A percentile compares a stretch with the other conserved stretches of the same genome.
Conservation (phyloP, 1,284 basidiomycete species). For the Ustilago esculenta region DNA sequence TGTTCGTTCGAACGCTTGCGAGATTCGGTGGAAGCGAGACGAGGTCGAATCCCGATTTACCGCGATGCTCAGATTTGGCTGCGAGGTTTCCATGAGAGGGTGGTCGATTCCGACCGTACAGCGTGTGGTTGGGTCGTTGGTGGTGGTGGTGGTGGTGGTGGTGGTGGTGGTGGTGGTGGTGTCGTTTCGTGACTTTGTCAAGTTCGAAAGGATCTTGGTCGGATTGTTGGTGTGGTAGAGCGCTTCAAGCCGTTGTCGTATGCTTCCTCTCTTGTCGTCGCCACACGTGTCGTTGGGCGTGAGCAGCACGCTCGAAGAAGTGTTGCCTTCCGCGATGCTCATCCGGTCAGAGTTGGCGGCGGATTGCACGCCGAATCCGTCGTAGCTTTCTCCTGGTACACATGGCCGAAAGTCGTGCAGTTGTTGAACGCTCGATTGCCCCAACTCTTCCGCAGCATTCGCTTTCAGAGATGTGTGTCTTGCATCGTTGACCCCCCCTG, state of each 20-base stretch:
- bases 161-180: neutral
- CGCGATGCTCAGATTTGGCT: no score
- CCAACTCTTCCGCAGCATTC: neutral
- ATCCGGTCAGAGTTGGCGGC: neutral
- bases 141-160: no score
- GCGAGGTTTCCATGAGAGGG: neutral
- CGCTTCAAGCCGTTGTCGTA: constrained; percentile 5
- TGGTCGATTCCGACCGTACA: constrained; percentile 3
- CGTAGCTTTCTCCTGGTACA: constrained; percentile 2
- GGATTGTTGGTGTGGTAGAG: constrained; percentile 3
- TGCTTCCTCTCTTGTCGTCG: neutral
- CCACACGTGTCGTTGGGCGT: neutral
- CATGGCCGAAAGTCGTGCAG: constrained; percentile 31
- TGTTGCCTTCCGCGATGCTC: neutral
- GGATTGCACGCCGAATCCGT: neutral
- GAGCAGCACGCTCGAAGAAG: neutral
- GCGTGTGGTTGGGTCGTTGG: no score
- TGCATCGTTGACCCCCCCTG: neutral
- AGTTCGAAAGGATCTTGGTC: neutral
- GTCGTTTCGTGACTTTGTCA: constrained; percentile 9
- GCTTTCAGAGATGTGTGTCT: neutral
- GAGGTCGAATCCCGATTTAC: neutral
- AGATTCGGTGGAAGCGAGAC: neutral
- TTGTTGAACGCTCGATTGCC: constrained; percentile 16
- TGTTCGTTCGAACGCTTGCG: constrained; percentile 1